Percentiles rank a stretch among this genome's conserved stretches.
Evolutionary conservation across 139 green algal species (phyloP).

Genomic region (Auxenochlorella pyrenoidosa): DNA sequence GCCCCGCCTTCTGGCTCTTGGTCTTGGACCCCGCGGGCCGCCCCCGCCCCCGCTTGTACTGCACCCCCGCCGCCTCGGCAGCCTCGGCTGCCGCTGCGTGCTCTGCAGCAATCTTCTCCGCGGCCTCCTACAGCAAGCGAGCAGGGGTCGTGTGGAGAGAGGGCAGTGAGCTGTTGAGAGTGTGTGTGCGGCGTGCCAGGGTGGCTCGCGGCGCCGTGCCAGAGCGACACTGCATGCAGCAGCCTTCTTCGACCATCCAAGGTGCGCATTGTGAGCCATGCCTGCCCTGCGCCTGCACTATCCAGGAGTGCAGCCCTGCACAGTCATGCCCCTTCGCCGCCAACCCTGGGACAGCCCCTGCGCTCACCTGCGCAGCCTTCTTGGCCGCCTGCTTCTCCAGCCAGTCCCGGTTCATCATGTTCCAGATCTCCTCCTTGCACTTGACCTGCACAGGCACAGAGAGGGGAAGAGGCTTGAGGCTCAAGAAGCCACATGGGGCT

Average conservation of each 20-base stretch:
- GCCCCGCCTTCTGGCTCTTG: constrained; percentile 14
- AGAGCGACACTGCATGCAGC: no score
- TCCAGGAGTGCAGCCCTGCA: no score
- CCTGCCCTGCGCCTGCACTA: not conserved
- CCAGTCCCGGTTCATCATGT: constrained; percentile 62
- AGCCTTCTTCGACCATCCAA: no score
- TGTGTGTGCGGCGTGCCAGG: no score
- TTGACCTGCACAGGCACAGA: constrained; percentile 29
- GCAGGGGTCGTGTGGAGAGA: not conserved
- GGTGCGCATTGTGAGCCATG: no score
- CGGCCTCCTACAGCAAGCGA: constrained; percentile 6
- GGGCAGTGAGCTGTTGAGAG: not conserved
- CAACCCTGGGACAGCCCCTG: not conserved
- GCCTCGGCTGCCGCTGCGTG: constrained; percentile 39
- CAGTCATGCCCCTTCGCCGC: no score
- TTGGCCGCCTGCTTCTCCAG: constrained; percentile 57
- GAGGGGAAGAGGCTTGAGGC: not conserved
- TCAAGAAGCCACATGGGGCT: not conserved
- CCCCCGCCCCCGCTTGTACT: constrained; percentile 55
- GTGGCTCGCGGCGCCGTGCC: no score
- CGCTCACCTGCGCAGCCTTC: constrained; percentile 26
- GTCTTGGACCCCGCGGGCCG: constrained; percentile 51
- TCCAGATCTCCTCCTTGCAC: constrained; percentile 62
- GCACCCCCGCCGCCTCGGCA: constrained; percentile 47
- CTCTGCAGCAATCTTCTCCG: constrained; percentile 37